Conservation (phyloP, 208 protist species). For the Lotmaria passim region DNA sequence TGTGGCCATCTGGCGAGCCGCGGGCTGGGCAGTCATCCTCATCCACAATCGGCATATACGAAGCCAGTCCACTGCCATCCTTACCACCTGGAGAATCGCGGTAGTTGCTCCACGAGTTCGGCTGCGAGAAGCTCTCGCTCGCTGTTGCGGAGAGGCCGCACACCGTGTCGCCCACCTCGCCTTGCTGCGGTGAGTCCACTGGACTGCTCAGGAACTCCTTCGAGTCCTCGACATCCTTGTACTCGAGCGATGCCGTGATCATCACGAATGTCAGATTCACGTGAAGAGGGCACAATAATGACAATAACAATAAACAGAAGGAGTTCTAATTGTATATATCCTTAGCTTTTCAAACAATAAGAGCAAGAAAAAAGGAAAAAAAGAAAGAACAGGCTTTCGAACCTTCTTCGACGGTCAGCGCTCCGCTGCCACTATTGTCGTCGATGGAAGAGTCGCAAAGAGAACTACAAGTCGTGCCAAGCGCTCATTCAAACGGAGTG, state of each 20-base stretch:
- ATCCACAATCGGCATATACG: constrained; percentile 36
- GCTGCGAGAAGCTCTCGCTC: constrained; percentile 31
- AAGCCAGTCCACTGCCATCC: background rate
- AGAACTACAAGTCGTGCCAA: background rate
- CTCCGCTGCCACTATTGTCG: background rate
- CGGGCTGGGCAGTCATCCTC: constrained; percentile 19
- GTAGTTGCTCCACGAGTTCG: constrained; percentile 16
- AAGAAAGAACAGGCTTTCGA: no score
- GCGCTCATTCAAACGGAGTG: background rate
- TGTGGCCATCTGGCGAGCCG: background rate
- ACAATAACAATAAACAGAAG: background rate
- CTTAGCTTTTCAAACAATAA: no score
- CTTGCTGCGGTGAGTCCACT: constrained; percentile 5
- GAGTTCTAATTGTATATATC: background rate
- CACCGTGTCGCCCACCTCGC: constrained; percentile 2
- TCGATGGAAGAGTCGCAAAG: background rate
- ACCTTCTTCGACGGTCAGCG: background rate
- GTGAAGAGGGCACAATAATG: background rate
- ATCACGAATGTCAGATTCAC: background rate
- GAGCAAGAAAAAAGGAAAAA: no score
- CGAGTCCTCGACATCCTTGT: constrained; percentile 5
- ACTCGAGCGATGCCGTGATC: constrained; percentile 14
- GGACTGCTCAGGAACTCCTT: constrained; percentile 11
- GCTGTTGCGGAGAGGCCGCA: constrained; percentile 24
- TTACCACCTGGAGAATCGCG: background rate